Evolutionary conservation across 2,329 filamentous ascomycete species (phyloP), one percentile per base, ranked within the genome.

Genomic region (Curvularia sp.): DNA sequence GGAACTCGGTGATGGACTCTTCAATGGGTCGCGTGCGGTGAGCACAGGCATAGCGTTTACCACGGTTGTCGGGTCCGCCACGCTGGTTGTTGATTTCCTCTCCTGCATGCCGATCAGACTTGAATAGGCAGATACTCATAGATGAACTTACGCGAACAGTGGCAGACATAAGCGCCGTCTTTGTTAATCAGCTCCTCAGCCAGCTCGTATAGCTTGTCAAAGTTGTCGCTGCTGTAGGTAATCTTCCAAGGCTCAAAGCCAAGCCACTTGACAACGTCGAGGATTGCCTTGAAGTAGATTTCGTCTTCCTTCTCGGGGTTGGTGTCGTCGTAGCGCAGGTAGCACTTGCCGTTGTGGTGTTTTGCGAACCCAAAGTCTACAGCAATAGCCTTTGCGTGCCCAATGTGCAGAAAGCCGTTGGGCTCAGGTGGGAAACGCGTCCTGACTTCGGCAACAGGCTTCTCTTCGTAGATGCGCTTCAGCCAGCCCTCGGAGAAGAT

Each of bases 301-400:
- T 96, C 91, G 75, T 97, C 91, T 77, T 98, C 95, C 46, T 91
- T 91, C 64, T 93, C 92, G 1, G 95, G 95, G 76, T 98, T 98
- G 13, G 95, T 98, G 71, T 98, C 95, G 75, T 98, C 95, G 76
- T 91, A 97, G 69, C 94, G 85, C 61, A 93, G 79, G 71, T 89
- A 89, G 77, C 87, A 90, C 61, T 88, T 82, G 57, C 94, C 94
- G 34, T 89, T 90, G 74, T 96, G 91, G 72, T 89, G 88, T 72
- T 86, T 87, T 13, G 95, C 94, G 75, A 97, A 98, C 6, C 94
- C 94, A 79, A 98, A 98, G 79, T 98, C 97, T 77, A 98, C 87
- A 0, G 92, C 90, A 76, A 98, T 97, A 21, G 95, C 94, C 81
- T 98, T 98, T 65, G 90, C 91, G 75, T 98, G 95, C 19, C 94